A percentile compares a stretch with the other conserved stretches of the same genome.
Conservation (phyloP, 495 filamentous ascomycete species). For the Neurospora hispaniola region DNA sequence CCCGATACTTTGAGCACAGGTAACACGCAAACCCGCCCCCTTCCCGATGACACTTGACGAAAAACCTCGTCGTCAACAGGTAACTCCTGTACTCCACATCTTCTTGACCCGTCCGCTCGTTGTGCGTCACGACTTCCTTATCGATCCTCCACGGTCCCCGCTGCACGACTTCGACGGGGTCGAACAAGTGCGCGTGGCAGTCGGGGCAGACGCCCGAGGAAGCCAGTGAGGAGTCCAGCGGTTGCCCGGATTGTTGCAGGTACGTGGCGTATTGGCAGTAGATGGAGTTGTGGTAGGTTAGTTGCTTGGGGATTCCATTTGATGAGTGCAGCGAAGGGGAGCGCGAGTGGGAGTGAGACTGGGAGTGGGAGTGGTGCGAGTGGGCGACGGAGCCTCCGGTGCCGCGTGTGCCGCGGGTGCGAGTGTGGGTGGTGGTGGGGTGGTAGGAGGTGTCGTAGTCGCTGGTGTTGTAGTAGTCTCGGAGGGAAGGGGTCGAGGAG, state of each 20-base stretch:
- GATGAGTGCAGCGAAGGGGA: neutral
- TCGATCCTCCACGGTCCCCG: constrained; percentile 19
- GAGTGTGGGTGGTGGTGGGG: neutral
- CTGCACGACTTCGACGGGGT: neutral
- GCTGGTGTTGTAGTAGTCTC: neutral
- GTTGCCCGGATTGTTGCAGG: constrained; percentile 11
- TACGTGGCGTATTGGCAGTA: constrained; percentile 22
- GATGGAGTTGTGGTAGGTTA: constrained; percentile 9
- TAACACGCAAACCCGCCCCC: constrained; percentile 21
- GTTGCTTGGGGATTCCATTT: neutral
- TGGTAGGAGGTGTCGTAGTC: neutral
- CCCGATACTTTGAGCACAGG: constrained; percentile 16
- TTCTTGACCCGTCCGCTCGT: constrained; percentile 2
- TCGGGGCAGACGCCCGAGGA: constrained; percentile 8
- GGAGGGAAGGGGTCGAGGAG: constrained; percentile 19
- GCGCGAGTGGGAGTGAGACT: neutral
- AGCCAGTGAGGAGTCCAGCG: neutral
- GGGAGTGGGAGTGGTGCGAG: neutral
- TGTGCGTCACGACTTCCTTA: constrained; percentile 14
- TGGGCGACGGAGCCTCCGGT: neutral
- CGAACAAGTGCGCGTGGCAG: constrained; percentile 9
- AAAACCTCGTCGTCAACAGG: constrained; percentile 21
- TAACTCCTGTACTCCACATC: constrained; percentile 15
- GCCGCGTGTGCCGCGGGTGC: neutral
- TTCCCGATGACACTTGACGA: constrained; percentile 27